Conservation (phyloP, 371 early-diverging fungal genomes). For the Synchytrium microbalum region DNA sequence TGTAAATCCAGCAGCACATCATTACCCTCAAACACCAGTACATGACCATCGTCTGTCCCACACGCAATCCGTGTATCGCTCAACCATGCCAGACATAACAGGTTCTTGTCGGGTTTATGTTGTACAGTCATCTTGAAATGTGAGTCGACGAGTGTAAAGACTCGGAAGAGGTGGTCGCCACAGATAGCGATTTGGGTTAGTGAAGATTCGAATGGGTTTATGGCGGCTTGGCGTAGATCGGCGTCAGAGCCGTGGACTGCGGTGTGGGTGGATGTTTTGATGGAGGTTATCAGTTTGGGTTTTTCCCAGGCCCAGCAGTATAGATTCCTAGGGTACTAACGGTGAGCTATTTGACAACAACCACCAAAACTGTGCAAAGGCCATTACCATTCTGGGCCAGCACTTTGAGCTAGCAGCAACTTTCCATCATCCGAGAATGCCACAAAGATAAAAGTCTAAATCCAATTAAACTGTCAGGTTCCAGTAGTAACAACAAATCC, state of each 20-base stretch:
- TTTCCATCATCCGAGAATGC: constrained; percentile 31
- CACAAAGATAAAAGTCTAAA: constrained; percentile 33
- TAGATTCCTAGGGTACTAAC: constrained; percentile 22
- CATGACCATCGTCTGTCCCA: constrained; percentile 38
- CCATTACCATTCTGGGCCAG: constrained; percentile 36
- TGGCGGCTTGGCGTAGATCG: constrained; percentile 31
- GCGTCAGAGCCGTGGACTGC: constrained; percentile 10
- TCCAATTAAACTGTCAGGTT: not conserved
- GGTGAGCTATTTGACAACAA: not conserved
- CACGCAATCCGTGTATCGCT: constrained; percentile 30
- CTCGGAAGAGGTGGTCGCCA: constrained; percentile 29
- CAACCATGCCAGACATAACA: constrained; percentile 34
- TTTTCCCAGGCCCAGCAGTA: constrained; percentile 40
- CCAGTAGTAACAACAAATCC: not conserved
- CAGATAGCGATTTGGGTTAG: constrained; percentile 34
- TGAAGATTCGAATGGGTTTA: constrained; percentile 28
- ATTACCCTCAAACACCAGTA: constrained; percentile 34
- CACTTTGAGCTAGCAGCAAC: constrained; percentile 31
- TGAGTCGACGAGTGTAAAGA: constrained; percentile 30
- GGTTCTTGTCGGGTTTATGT: constrained; percentile 37
- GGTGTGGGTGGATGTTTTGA: constrained; percentile 25
- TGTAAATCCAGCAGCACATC: constrained; percentile 35
- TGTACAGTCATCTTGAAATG: constrained; percentile 30
- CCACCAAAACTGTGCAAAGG: not conserved
- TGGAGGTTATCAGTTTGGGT: constrained; percentile 24